Percentiles rank a stretch among this genome's conserved stretches.
These are phyloP conservation scores for Grosmannia clavigera DNA, from an alignment of 2,329 filamentous ascomycete species.

Conservation along the genomic window DNA sequence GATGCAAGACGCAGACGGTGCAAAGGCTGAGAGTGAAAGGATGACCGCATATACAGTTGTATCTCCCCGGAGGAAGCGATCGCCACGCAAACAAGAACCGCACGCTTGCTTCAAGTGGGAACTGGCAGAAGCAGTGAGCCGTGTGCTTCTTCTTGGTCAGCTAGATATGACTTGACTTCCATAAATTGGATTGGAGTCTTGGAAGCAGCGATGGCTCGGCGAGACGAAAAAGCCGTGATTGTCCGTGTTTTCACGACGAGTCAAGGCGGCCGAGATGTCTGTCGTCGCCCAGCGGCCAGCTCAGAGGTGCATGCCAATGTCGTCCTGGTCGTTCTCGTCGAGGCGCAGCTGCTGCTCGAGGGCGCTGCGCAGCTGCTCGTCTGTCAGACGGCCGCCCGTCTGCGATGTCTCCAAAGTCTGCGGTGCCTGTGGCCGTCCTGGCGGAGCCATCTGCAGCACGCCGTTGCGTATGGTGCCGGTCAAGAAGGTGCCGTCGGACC, in stretches of 20 bases:
- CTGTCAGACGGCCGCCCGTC: constrained; percentile 36
- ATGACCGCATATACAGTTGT: not conserved
- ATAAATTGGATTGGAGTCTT: not conserved
- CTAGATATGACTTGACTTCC: not conserved
- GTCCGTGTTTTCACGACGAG: not conserved
- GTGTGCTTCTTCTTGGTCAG: too few relatives aligned
- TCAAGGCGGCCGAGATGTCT: not conserved
- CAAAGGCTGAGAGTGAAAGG: too few relatives aligned
- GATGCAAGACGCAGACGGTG: too few relatives aligned
- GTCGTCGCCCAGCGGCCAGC: not conserved
- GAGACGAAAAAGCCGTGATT: not conserved
- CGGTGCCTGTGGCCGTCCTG: constrained; percentile 1
- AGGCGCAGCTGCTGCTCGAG: constrained; percentile 42
- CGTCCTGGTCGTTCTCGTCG: constrained; percentile 13
- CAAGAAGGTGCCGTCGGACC: constrained; percentile 53
- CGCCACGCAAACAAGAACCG: not conserved
- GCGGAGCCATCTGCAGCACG: constrained; percentile 31
- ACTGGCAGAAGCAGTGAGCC: too few relatives aligned
- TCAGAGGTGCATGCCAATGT: not conserved
- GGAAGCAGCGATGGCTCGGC: not conserved
- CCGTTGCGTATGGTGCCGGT: constrained; percentile 43
- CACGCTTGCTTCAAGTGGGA: not conserved
- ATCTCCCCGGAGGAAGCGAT: not conserved
- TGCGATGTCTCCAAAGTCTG: not conserved
- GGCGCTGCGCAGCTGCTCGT: constrained; percentile 45